Evolutionary conservation across 768 basidiomycete species (phyloP).

Genomic region (Dentipellis fragilis): DNA sequence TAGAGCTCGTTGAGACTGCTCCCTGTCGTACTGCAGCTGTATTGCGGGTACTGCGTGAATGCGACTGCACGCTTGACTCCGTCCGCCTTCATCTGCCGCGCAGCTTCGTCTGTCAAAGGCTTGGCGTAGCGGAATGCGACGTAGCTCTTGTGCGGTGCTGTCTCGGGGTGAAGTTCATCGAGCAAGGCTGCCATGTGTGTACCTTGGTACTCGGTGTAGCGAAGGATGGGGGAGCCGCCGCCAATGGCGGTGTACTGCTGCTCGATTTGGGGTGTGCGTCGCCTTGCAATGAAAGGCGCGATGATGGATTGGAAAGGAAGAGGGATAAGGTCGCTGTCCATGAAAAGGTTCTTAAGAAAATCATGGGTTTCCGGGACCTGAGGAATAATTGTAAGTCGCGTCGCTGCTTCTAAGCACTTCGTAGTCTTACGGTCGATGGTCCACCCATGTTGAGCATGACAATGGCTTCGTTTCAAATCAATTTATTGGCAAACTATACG

Average conservation of each 20-base stretch:
- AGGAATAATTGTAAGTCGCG: conserved; percentile 2
- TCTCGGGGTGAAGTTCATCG: conserved; percentile 88
- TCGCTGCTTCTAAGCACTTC: background rate
- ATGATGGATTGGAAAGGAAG: conserved; percentile 83
- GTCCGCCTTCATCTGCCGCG: conserved; percentile 77
- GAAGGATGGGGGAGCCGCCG: conserved; percentile 92
- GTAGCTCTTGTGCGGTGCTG: conserved; percentile 93
- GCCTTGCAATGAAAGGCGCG: conserved; percentile 81
- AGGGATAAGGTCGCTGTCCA: conserved; percentile 89
- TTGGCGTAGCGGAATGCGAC: conserved; percentile 91
- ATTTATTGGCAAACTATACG: background rate
- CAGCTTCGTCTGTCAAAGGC: conserved; percentile 78
- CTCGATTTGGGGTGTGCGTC: conserved; percentile 89
- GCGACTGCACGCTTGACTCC: conserved; percentile 89
- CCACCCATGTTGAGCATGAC: conserved; percentile 99
- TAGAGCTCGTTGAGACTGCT: conserved; percentile 94
- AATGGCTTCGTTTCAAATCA: conserved; percentile 41
- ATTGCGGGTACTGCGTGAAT: conserved; percentile 98
- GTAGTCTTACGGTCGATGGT: conserved; percentile 66
- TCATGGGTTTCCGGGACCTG: conserved; percentile 88
- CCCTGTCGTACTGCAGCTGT: conserved; percentile 96
- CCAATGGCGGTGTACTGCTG: conserved; percentile 92
- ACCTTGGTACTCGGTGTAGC: conserved; percentile 83
- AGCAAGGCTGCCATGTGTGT: conserved; percentile 82
- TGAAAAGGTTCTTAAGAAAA: conserved; percentile 88